Evolutionary conservation across 2,329 filamentous ascomycete genomes (phyloP), one percentile per base, ranked within the genome.

Genomic region (Fusarium sterilihyphosum): DNA sequence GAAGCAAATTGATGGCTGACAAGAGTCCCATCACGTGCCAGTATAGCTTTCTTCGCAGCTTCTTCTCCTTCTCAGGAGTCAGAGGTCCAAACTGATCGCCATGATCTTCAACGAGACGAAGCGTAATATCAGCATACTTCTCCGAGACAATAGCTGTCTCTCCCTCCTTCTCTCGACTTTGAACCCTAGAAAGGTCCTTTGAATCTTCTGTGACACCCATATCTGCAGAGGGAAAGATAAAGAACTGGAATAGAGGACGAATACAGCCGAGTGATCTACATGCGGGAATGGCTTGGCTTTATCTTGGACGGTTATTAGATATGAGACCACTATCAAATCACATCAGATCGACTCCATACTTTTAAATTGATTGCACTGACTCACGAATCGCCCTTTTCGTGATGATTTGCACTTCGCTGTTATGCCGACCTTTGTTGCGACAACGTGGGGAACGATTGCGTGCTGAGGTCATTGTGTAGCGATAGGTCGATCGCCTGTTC

Each of bases 401-500:
- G n/a, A 22, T 20, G 17, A 16, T 61, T 35, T 38, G 4, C 52
- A n/a, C 10, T 31, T 22, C 5, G 4, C 9, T n/a, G 20, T 12
- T 29, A 13, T 18, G 24, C 41, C 35, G 46, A 63, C 38, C 53
- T 53, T 35, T 37, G 65, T 72, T 43, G 49, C 68, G 70, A 72
- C 68, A 71, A 22, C 31, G 63, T 47, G 68, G 71, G 58, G 69
- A 69, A 40, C 69, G 63, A 67, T 73, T 73, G 70, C 70, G 70
- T 72, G 70, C 63, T 43, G 62, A 46, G 26, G 16, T 29, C 17
- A 41, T 40, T 54, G 61, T 33, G 54, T 29, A 41, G n/a, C 56
- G 56, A 69, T 67, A 67, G 62, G 66, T 50, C 43, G 17, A 41
- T 29, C 26, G 16, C 10, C 38, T 44, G 58, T 41, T 41, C 54